A percentile compares a stretch with the other conserved stretches of the same genome.
These are phyloP conservation scores for Penicillium turbatum DNA, from an alignment of 495 filamentous ascomycete genomes.

Conservation along the genomic window DNA sequence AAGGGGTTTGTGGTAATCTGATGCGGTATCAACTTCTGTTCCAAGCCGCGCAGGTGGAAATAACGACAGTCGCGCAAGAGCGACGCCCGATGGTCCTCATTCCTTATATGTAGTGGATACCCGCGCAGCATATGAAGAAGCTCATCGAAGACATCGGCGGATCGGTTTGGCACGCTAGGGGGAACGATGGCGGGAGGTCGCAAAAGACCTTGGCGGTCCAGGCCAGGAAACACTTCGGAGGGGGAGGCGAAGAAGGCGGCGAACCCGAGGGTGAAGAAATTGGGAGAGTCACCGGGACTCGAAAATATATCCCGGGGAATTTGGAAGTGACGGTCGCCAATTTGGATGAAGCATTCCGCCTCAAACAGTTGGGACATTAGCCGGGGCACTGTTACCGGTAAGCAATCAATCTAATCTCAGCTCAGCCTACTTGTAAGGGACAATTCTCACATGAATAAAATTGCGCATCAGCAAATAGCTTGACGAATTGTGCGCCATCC, in stretches of 20 bases:
- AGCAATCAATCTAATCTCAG: not conserved
- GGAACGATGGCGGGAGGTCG: conserved; percentile 84
- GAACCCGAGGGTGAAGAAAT: conserved; percentile 95
- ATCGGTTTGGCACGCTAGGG: conserved; percentile 74
- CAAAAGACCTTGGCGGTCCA: conserved; percentile 74
- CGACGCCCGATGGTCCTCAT: conserved; percentile 71
- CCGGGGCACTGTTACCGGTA: conserved; percentile 62
- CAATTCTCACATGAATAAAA: conserved; percentile 76
- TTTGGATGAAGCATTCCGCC: conserved; percentile 84
- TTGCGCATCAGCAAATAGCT: conserved; percentile 90
- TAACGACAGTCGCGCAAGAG: conserved; percentile 87
- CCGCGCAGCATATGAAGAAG: conserved; percentile 80
- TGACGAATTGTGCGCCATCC: conserved; percentile 82
- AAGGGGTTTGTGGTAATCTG: conserved; percentile 70
- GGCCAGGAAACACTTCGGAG: conserved; percentile 78
- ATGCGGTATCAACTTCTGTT: conserved; percentile 82
- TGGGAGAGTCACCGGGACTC: conserved; percentile 79
- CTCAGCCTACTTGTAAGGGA: not conserved
- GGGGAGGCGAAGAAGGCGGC: conserved; percentile 81
- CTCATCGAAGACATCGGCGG: conserved; percentile 74
- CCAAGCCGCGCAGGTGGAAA: conserved; percentile 85
- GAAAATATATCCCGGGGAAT: conserved; percentile 87
- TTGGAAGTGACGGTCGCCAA: conserved; percentile 80
- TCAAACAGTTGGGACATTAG: conserved; percentile 92
- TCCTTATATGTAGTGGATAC: conserved; percentile 76